phyloP scores from a whole-genome alignment of 768 basidiomycete genomes.

The Leccinum rimulosum region DNA sequence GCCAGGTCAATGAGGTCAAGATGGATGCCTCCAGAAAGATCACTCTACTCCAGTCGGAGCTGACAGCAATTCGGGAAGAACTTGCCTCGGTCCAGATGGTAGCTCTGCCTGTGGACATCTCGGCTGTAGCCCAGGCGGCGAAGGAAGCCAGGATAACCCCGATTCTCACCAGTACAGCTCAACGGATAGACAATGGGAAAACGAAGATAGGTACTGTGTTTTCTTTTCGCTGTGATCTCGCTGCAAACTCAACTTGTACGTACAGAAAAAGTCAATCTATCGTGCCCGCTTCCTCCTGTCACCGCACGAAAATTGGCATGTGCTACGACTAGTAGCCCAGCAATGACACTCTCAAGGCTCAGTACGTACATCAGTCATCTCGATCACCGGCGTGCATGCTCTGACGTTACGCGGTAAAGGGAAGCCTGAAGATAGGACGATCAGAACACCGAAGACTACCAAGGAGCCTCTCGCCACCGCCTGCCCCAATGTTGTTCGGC shows the following conservation, averaged over 20 bases:
- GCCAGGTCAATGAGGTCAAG: constrained; percentile 13
- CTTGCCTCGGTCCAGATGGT: constrained; percentile 7
- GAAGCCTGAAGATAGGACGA: constrained; percentile 1
- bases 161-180: constrained; percentile 1
- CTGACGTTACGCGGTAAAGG: background rate
- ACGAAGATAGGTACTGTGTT: constrained; percentile 7
- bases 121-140: background rate
- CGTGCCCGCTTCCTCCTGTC: background rate
- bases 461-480: constrained; percentile 1
- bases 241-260: background rate
- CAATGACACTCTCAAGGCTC: background rate
- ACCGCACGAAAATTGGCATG: background rate
- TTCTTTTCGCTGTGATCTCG: background rate
- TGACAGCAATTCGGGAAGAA: constrained; percentile 8
- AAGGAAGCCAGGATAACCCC: constrained; percentile 3
- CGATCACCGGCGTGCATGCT: background rate
- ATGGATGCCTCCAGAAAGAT: constrained; percentile 17
- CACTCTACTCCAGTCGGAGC: constrained; percentile 11
- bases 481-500: background rate
- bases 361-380: constrained; percentile 2
- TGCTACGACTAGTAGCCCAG: background rate
- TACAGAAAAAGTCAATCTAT: background rate
- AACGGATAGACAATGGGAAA: background rate
- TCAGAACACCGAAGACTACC: background rate
- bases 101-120: background rate